Base-by-base conservation (phyloP, 1,284 basidiomycete species). In the Veloboletus limbatus region DNA sequence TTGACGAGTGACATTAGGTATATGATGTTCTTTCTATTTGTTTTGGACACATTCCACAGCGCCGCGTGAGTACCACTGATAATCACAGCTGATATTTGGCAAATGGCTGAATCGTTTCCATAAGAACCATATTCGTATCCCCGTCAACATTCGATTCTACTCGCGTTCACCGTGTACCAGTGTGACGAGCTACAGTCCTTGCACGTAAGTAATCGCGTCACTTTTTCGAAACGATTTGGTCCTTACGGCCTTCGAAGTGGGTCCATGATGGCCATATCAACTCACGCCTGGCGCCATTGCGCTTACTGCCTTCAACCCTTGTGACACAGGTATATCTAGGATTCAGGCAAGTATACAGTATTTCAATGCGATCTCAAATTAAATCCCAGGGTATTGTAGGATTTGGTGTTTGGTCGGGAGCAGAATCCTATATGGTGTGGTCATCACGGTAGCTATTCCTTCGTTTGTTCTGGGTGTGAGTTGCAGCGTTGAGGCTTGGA, bases 251-350 rank as follows among this genome's bases (percentile, higher is more conserved):
- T 13, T 33, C 4, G n/a, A 37, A 59, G 55, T 43, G 2, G 20
- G 6, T 18, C 10, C 22, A 27, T 57, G 74, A 27, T 57, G 74
- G 75, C 70, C 73, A 4, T 70, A 72, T 42, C 66, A 67, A 0
- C 72, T 75, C 48, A 76, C 74, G 1, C 72, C 74, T 1, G 57
- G 69, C 16, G 69, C 68, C 2, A 75, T 72, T 2, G 65, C 72
- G 0, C 52, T 73, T 8, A 69, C 72, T n/a, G n/a, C n/a, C n/a
- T n/a, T n/a, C n/a, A n/a, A n/a, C n/a, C n/a, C n/a, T n/a, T n/a
- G n/a, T n/a, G n/a, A n/a, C n/a, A n/a, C n/a, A n/a, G n/a, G n/a
- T 44, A 0, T 60, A 45, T 28, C 44, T 53, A 7, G 55, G 44
- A 0, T 37, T 28, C 24, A 55, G 57, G 55, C 14, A 40, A 45